Evolutionary conservation across 129 eudicot genomes (phyloP).

Genomic region (Dittrichia graveolens): DNA sequence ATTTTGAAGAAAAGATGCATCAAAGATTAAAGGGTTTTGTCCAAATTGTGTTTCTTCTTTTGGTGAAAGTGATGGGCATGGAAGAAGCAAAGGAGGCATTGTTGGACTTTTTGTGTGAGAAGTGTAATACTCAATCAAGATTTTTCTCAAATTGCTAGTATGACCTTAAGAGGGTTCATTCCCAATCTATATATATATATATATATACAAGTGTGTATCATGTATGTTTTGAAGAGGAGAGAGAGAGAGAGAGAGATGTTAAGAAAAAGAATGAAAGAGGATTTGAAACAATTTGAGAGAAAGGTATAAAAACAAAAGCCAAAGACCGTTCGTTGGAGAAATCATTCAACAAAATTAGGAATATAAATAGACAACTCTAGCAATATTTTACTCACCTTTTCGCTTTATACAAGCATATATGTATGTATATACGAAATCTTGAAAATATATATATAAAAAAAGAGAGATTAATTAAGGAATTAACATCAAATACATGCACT

Average conservation of each 20-base stretch:
- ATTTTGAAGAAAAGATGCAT: slow-evolving; percentile 58
- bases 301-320: slow-evolving; percentile 46
- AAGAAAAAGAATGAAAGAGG: slow-evolving; percentile 36
- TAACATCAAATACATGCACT: slow-evolving; percentile 1
- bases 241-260: slow-evolving; percentile 29
- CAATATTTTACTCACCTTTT: slow-evolving; percentile 29
- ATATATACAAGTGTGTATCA: neutral
- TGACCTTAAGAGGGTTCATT: slow-evolving; percentile 23
- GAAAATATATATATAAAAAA: neutral
- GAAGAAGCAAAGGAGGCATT: slow-evolving; percentile 32
- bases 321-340: slow-evolving; percentile 39
- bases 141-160: slow-evolving; percentile 26
- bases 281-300: slow-evolving; percentile 27
- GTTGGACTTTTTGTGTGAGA: slow-evolving; percentile 11
- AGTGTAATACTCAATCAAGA: slow-evolving; percentile 30
- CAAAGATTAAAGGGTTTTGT: slow-evolving; percentile 42
- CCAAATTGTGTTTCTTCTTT: slow-evolving; percentile 25
- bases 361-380: slow-evolving; percentile 32
- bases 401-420: slow-evolving; percentile 21
- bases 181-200: slow-evolving; percentile 25
- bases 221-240: slow-evolving; percentile 10
- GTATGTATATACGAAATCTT: neutral
- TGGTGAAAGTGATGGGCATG: slow-evolving; percentile 23
- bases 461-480: neutral
- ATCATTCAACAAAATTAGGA: slow-evolving; percentile 36